Conservation (phyloP, 441 rosid species). For the Adansonia madagascariensis region DNA sequence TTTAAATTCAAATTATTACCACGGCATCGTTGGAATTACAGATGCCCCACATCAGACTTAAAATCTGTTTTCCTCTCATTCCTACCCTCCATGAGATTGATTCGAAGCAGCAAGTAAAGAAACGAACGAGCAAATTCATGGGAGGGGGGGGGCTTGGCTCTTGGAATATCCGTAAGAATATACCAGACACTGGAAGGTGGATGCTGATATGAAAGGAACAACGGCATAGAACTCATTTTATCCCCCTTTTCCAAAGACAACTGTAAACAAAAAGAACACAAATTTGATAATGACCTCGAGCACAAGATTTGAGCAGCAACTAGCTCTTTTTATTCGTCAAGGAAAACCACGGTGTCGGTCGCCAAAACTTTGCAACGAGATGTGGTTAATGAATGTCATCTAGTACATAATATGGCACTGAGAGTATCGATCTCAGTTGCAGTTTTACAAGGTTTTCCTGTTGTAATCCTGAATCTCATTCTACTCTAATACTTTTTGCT, state of each 20-base stretch:
- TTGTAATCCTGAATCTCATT: conserved; percentile 24
- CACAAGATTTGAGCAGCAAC: neutral
- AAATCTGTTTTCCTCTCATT: neutral
- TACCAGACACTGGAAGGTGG: conserved; percentile 7
- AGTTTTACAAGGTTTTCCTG: conserved; percentile 29
- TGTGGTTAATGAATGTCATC: conserved; percentile 38
- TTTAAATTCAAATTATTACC: no score
- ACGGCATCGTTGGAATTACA: no score
- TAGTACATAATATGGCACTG: conserved; percentile 19
- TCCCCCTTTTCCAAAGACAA: conserved; percentile 6
- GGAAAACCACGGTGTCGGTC: conserved; percentile 34
- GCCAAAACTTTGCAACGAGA: conserved; percentile 26
- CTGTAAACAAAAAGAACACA: neutral
- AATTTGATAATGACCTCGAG: neutral
- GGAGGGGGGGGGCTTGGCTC: neutral
- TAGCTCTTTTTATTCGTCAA: conserved; percentile 32
- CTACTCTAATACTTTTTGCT: conserved; percentile 29
- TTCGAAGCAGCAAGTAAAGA: neutral
- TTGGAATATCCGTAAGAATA: conserved; percentile 12
- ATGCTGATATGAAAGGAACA: neutral
- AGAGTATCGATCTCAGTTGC: conserved; percentile 20
- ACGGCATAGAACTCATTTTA: conserved; percentile 14
- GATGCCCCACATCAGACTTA: no score
- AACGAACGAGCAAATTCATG: neutral
- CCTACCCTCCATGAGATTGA: neutral